Percentiles rank a stretch among this genome's conserved stretches.
Conservation (phyloP, 306 rosid genomes). For the Heteromeles arbutifolia region DNA sequence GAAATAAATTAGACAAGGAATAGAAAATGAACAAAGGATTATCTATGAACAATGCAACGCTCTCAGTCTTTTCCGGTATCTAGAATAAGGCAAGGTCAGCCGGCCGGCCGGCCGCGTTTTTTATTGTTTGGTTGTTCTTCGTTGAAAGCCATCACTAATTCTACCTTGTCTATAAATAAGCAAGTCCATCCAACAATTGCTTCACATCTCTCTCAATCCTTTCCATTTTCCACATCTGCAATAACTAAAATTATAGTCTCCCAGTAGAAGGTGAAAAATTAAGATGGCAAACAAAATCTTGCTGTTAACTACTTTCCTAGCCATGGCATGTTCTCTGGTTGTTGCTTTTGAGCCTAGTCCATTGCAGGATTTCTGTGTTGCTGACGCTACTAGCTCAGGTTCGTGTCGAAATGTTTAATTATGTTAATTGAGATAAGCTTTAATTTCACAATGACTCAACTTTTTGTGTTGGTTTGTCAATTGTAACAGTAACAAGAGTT, state of each 20-base stretch:
- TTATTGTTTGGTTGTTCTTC: background rate
- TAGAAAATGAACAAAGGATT: background rate
- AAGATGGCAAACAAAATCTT: slow-evolving; percentile 10
- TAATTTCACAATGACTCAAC: background rate
- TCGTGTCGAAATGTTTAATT: background rate
- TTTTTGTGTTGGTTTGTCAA: background rate
- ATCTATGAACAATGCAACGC: background rate
- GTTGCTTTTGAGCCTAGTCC: slow-evolving; percentile 23
- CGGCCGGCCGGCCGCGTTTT: background rate
- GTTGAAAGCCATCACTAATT: background rate
- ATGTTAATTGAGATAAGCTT: too few relatives aligned
- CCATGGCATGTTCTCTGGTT: slow-evolving; percentile 13
- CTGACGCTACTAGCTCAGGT: slow-evolving; percentile 22
- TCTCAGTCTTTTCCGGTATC: background rate
- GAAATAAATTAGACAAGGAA: background rate
- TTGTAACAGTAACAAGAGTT: background rate
- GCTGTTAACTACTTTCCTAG: background rate
- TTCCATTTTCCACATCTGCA: background rate
- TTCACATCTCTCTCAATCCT: background rate
- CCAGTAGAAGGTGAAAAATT: background rate
- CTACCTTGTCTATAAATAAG: background rate
- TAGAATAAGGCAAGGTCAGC: slow-evolving; percentile 1
- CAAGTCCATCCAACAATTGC: background rate
- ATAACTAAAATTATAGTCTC: background rate
- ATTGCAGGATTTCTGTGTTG: slow-evolving; percentile 28